Conservation (phyloP, 179 eudicot species). For the Spinacia oleracea region DNA sequence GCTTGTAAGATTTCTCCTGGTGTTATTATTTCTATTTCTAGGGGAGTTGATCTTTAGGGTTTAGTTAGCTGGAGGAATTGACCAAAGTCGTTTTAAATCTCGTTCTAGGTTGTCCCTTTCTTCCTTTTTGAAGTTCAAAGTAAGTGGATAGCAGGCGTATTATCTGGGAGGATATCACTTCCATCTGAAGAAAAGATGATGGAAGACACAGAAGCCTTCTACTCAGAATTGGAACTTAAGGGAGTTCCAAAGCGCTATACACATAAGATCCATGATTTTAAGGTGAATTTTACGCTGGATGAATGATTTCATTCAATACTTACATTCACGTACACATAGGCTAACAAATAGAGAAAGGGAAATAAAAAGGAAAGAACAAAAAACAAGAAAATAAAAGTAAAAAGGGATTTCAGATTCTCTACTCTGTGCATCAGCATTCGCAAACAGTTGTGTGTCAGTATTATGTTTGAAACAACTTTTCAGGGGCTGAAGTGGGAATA, state of each 20-base stretch:
- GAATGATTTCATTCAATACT: background rate
- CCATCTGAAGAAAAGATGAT: constrained; percentile 66
- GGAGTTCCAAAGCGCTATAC: constrained; percentile 69
- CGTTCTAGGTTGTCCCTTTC: constrained; percentile 59
- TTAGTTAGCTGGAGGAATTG: background rate
- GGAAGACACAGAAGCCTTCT: constrained; percentile 60
- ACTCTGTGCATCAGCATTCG: background rate
- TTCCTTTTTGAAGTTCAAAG: constrained; percentile 64
- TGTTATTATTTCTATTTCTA: background rate
- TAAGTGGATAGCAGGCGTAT: constrained; percentile 80
- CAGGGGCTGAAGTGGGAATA: background rate
- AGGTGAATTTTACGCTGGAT: constrained; percentile 33
- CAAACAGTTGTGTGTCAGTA: background rate
- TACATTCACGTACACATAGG: background rate
- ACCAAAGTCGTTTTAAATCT: background rate
- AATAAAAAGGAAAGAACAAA: background rate
- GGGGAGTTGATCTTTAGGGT: background rate
- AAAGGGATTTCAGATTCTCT: background rate
- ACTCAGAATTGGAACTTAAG: constrained; percentile 51
- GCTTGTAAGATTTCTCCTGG: constrained; percentile 40
- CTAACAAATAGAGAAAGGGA: background rate
- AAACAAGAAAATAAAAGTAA: background rate
- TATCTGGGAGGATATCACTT: constrained; percentile 62
- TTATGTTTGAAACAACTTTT: no score
- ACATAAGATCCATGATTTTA: constrained; percentile 48